Evolutionary conservation across 345 rosid genomes (phyloP).

Genomic region (Eucalyptus paniculata): DNA sequence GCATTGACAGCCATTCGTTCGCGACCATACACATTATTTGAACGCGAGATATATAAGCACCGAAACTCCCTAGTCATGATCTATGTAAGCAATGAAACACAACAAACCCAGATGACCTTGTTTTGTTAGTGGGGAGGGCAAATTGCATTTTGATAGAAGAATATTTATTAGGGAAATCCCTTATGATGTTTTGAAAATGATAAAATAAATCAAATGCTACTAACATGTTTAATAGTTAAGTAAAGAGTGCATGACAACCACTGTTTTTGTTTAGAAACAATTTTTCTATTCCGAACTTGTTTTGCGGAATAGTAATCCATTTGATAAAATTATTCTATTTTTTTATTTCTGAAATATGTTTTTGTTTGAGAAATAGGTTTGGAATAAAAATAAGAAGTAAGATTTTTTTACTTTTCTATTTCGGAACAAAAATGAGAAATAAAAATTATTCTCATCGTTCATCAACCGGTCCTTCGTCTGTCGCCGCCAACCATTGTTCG

Average conservation of each 20-base stretch:
- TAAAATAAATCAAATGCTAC: no score
- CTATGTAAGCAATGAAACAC: neutral
- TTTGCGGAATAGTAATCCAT: rapidly evolving
- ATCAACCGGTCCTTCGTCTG: rapidly evolving
- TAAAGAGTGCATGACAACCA: no score
- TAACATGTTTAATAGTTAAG: no score
- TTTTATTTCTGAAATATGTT: rapidly evolving
- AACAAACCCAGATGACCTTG: neutral
- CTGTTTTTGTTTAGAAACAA: rapidly evolving
- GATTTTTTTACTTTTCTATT: rapidly evolving
- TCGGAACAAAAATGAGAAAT: no score
- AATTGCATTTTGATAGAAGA: neutral
- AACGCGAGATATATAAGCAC: neutral
- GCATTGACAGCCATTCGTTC: neutral
- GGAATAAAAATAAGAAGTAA: no score
- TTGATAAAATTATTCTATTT: no score
- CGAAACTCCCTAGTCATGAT: neutral
- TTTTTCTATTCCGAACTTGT: no score
- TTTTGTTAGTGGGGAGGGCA: neutral
- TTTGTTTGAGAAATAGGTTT: no score
- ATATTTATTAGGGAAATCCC: neutral
- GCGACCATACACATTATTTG: neutral
- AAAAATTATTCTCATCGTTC: rapidly evolving
- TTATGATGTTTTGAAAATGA: rapidly evolving
- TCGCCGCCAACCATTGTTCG: no score